Conservation (phyloP, 495 filamentous ascomycete species). For the Penicillium waksmanii region DNA sequence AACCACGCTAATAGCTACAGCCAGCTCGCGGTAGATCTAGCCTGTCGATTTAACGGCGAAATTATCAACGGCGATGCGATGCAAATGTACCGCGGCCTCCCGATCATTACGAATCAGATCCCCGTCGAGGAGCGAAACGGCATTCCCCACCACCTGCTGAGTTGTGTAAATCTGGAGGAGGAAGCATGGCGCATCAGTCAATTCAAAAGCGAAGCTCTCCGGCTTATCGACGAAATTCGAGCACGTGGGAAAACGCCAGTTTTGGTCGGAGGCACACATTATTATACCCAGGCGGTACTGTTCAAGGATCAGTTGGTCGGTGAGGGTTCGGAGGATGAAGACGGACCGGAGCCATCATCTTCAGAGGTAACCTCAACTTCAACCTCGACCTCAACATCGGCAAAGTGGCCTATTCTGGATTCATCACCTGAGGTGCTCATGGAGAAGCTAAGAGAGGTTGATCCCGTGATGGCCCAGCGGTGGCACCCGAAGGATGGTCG, state of each 20-base stretch:
- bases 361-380: constrained; percentile 11
- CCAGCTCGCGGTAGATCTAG: constrained; percentile 91
- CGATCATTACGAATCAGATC: constrained; percentile 96
- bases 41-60: constrained; percentile 83
- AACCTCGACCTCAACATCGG: constrained; percentile 24
- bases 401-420: constrained; percentile 71
- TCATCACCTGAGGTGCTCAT: constrained; percentile 71
- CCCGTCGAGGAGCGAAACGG: constrained; percentile 72
- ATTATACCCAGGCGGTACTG: constrained; percentile 87
- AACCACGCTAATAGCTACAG: constrained; percentile 37
- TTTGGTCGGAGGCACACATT: constrained; percentile 91
- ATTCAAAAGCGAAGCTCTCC: constrained; percentile 70
- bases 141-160: constrained; percentile 87
- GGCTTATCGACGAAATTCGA: constrained; percentile 76
- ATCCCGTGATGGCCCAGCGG: constrained; percentile 83
- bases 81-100: constrained; percentile 93
- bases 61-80: constrained; percentile 99
- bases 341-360: constrained; percentile 21
- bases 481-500: constrained; percentile 95
- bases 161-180: constrained; percentile 70
- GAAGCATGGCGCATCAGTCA: constrained; percentile 78
- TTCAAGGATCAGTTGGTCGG: constrained; percentile 69
- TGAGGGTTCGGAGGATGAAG: constrained; percentile 32
- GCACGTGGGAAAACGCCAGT: constrained; percentile 79
- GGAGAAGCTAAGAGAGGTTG: constrained; percentile 72